Percentiles rank a stretch among this genome's conserved stretches.
Conservation (phyloP, 129 eudicot genomes). For the Mikania micrantha region DNA sequence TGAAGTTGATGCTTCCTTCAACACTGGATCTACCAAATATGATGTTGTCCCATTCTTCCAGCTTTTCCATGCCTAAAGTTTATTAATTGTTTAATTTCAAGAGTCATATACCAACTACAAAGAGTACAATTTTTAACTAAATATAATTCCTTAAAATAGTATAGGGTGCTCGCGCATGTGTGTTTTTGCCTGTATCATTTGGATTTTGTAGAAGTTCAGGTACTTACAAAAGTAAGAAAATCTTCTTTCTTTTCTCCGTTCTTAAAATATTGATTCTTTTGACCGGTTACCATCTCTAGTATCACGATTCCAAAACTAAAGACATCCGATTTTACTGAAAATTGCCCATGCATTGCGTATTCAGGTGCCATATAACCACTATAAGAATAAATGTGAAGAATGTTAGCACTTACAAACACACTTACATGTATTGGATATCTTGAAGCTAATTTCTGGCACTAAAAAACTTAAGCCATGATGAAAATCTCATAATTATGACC, state of each 20-base stretch:
- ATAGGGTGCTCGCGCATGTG: not conserved
- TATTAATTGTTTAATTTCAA: not conserved
- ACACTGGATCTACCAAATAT: not conserved
- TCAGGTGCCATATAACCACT: conserved; percentile 7
- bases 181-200: not conserved
- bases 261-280: conserved; percentile 2
- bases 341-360: not conserved
- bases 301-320: conserved; percentile 25
- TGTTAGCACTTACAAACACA: not conserved
- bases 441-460: not conserved
- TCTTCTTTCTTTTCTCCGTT: not conserved
- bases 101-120: not conserved
- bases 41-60: not conserved
- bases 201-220: too few species aligned
- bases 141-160: not conserved
- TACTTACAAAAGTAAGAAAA: conserved; percentile 10
- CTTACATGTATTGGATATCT: not conserved
- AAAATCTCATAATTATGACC: not conserved
- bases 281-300: conserved; percentile 11
- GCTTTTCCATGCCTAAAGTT: conserved; percentile 3
- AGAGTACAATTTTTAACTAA: not conserved
- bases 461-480: not conserved
- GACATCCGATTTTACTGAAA: not conserved
- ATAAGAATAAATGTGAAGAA: not conserved
- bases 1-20: not conserved